These are phyloP conservation scores for Apiospora phragmitis DNA, from an alignment of 2,329 filamentous ascomycete genomes.

Conservation along the genomic window DNA sequence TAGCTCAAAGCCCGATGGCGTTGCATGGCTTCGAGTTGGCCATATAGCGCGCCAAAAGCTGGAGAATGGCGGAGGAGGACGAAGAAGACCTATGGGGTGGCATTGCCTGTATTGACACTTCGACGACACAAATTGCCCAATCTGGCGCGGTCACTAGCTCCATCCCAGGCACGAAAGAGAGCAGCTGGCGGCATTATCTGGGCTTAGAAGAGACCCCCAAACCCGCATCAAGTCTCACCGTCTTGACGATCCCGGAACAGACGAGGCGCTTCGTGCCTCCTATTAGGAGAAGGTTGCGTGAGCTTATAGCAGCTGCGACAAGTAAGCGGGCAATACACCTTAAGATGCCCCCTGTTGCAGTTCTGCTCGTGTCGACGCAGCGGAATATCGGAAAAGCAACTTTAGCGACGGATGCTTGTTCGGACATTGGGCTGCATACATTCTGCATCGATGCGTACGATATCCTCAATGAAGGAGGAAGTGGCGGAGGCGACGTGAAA, in stretches of 20 bases:
- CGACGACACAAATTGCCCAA: constrained; percentile 85
- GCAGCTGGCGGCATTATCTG: constrained; percentile 87
- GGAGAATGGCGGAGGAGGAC: constrained; percentile 54
- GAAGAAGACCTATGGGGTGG: constrained; percentile 79
- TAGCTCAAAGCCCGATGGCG: constrained; percentile 50
- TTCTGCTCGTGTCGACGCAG: constrained; percentile 88
- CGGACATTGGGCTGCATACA: constrained; percentile 86
- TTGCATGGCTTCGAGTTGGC: constrained; percentile 92
- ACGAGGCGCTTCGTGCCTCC: constrained; percentile 55
- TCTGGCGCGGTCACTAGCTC: constrained; percentile 84
- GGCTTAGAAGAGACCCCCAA: constrained; percentile 69
- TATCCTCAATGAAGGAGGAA: constrained; percentile 86
- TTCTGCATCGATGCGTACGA: constrained; percentile 92
- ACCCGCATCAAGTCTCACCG: constrained; percentile 39
- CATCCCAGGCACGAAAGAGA: constrained; percentile 74
- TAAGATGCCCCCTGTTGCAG: constrained; percentile 82
- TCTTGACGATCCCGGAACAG: constrained; percentile 45
- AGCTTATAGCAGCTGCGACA: constrained; percentile 85
- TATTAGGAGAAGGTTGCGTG: constrained; percentile 71
- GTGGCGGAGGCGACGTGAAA: constrained; percentile 87
- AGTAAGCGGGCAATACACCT: constrained; percentile 85
- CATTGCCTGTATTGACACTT: constrained; percentile 81
- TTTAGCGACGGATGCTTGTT: constrained; percentile 72
- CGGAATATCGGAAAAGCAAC: constrained; percentile 91
- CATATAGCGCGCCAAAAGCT: constrained; percentile 62